Base-by-base conservation (phyloP, 441 rosid genomes). In the Brassica hybrid region DNA sequence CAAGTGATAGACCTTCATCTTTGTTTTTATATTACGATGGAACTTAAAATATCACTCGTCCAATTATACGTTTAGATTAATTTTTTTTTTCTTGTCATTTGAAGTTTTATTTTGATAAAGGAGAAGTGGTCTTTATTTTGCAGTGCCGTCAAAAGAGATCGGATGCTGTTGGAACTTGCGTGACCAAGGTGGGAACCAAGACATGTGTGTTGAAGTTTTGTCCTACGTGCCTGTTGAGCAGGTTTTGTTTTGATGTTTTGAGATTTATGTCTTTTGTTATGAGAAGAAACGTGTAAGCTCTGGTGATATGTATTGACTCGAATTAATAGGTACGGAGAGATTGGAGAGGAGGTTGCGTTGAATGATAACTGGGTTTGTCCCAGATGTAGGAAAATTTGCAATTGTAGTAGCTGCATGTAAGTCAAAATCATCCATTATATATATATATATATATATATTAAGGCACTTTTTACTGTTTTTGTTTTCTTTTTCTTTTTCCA, bases 331-430 rank as follows among this genome's bases (percentile, higher is more conserved):
- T 95, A 95, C 38, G 93, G 90, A n/a, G 95, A 91, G 85, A 78
- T 78, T 0, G 88, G 89, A 11, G 85, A 86, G 73, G 89, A 85
- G 30, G 91, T 87, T 67, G 71, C 83, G 0, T 25, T 48, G 38
- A 65, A 81, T 67, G 84, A 65, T 36, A 83, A 85, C 63, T 95
- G 99, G 99, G 69, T 70, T 34, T 95, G 99, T 64, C 97, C 92
- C 19, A 95, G 83, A 78, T 95, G 99, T 74, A 86, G 86, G 64
- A 96, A 85, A 60, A 83, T 84, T 14, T 95, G 99, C 83, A 93
- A 90, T 61, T 95, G 99, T 82, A 93, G 98, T 78, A 27, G 13
- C 1, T 95, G 99, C 87, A 88, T 76, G 99, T 95, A 73, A 85
- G 34, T 50, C 57, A 34, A 66, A 65, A 61, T 14, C 30, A 14